Conservation (phyloP, 257 asterid species). For the Perilla frutescens region DNA sequence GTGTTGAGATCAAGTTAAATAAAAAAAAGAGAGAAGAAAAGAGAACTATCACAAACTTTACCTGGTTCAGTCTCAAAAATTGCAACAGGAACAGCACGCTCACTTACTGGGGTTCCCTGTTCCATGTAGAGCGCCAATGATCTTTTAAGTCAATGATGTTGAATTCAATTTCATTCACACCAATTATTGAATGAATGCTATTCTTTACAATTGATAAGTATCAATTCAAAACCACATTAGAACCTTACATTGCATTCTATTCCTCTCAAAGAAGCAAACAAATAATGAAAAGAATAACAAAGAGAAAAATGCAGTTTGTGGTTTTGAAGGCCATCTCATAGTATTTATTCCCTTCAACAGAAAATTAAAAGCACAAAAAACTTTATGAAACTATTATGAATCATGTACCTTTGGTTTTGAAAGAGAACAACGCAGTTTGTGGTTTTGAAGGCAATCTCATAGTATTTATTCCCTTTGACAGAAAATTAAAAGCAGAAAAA, state of each 20-base stretch:
- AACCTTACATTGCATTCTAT: conserved; percentile 11
- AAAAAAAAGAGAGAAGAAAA: neutral
- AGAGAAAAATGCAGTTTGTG: conserved; percentile 19
- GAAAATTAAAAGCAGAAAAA: conserved; percentile 24
- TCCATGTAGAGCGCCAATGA: conserved; percentile 42
- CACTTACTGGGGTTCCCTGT: conserved; percentile 99
- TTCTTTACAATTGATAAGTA: conserved; percentile 6
- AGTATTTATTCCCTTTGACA: conserved; percentile 5
- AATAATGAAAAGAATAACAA: conserved; percentile 23
- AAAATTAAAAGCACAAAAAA: conserved; percentile 24
- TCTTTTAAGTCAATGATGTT: conserved; percentile 22
- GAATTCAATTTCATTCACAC: neutral
- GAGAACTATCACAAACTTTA: conserved; percentile 30
- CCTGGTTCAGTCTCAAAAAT: conserved; percentile 95
- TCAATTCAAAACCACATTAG: neutral
- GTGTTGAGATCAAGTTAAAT: conserved; percentile 33
- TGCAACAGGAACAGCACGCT: conserved; percentile 99
- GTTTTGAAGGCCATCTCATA: conserved; percentile 23
- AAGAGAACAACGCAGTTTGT: conserved; percentile 17
- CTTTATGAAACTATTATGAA: conserved; percentile 17
- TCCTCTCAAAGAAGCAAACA: conserved; percentile 10
- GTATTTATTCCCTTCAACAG: conserved; percentile 3
- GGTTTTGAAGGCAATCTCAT: conserved; percentile 23
- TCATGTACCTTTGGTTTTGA: conserved; percentile 75
- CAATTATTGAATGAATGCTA: conserved; percentile 23